Evolutionary conservation across 441 rosid species (phyloP).

Genomic region (Arabidopsis hybrid): DNA sequence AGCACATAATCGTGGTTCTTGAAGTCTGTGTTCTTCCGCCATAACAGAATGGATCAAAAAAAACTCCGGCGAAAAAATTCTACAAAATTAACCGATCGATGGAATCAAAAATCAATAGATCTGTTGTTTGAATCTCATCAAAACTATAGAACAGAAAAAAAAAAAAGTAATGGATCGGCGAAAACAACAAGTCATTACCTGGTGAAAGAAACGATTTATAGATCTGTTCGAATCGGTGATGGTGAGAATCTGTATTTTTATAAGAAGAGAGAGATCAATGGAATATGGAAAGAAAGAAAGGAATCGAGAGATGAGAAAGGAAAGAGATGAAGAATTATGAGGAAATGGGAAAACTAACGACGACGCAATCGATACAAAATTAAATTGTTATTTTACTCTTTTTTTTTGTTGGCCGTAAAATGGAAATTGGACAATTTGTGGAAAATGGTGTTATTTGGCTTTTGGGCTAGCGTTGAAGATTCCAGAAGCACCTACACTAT

Average conservation of each 20-base stretch:
- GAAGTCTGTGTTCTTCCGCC: conserved; percentile 93
- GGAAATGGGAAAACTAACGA: conserved; percentile 7
- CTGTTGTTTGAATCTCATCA: background rate
- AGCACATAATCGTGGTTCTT: conserved; percentile 67
- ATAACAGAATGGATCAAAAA: conserved; percentile 14
- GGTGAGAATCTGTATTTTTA: conserved; percentile 3
- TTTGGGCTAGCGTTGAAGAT: conserved; percentile 45
- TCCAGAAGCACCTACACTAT: conserved; percentile 40
- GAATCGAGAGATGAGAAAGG: conserved; percentile 32
- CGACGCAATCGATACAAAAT: conserved; percentile 17
- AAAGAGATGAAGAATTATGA: background rate
- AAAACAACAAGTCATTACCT: conserved; percentile 21
- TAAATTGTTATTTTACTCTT: background rate
- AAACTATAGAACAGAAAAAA: background rate
- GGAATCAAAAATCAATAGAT: conserved; percentile 6
- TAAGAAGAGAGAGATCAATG: background rate
- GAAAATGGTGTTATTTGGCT: background rate
- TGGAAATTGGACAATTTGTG: background rate
- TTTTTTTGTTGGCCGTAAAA: background rate
- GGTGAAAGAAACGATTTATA: background rate
- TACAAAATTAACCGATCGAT: background rate
- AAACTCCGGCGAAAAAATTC: conserved; percentile 19
- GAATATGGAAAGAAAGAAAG: conserved; percentile 10
- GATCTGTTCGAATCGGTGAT: conserved; percentile 7
- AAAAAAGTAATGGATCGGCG: too few species aligned